phyloP scores from a whole-genome alignment of 768 basidiomycete species.

The Pulveroboletus ravenelii region DNA sequence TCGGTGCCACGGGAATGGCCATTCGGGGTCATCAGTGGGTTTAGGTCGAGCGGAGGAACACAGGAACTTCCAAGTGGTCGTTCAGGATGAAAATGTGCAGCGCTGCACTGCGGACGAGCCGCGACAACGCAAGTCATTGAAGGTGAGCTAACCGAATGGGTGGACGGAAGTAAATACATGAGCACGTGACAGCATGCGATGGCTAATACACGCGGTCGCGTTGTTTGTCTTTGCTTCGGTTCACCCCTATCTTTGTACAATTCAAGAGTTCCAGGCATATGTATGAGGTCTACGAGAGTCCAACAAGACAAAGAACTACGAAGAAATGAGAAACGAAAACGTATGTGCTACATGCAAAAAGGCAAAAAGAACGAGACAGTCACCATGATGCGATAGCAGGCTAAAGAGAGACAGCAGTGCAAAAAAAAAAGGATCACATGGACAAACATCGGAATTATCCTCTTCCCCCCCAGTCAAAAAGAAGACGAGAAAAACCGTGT shows the following conservation, averaged over 20 bases:
- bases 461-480: conserved; percentile 7
- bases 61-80: background rate
- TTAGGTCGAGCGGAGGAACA: background rate
- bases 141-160: background rate
- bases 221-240: conserved; percentile 13
- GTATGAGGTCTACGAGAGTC: background rate
- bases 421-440: background rate
- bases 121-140: conserved; percentile 2
- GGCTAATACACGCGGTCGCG: conserved; percentile 3
- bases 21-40: conserved; percentile 1
- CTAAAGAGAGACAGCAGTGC: background rate
- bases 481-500: background rate
- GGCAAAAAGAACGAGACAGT: background rate
- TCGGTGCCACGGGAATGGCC: background rate
- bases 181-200: conserved; percentile 9
- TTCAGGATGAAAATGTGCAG: background rate
- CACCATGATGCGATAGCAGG: background rate
- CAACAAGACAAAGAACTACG: background rate
- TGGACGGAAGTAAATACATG: background rate
- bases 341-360: background rate
- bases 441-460: conserved; percentile 20
- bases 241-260: background rate
- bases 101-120: background rate
- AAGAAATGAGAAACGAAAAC: background rate
- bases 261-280: background rate